Conservation (phyloP, 305 asterid genomes). For the Solanum hybrid region DNA sequence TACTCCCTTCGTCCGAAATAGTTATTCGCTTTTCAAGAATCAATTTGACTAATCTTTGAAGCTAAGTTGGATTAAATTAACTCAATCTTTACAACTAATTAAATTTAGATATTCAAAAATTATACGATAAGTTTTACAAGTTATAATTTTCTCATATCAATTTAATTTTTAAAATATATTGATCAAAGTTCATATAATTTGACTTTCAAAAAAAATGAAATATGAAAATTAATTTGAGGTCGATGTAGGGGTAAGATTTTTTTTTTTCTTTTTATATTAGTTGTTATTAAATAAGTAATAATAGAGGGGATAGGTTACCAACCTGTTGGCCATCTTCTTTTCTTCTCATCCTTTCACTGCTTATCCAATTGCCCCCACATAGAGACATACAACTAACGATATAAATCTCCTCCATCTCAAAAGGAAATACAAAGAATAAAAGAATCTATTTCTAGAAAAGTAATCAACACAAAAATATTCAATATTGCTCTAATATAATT, state of each 20-base stretch:
- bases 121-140: background rate
- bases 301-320: conserved; percentile 53
- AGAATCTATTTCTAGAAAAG: conserved; percentile 28
- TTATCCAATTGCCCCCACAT: conserved; percentile 35
- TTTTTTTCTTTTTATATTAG: background rate
- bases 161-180: background rate
- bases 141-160: background rate
- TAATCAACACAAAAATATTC: conserved; percentile 11
- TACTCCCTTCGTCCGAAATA: no score
- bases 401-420: conserved; percentile 3
- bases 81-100: background rate
- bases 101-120: background rate
- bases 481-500: background rate
- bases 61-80: background rate
- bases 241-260: background rate
- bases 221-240: background rate
- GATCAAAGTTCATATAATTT: background rate
- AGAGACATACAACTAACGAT: conserved; percentile 7
- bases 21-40: no score
- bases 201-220: background rate
- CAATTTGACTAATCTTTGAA: background rate
- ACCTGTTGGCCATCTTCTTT: conserved; percentile 33
- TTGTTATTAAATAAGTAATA: background rate
- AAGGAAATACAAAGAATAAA: background rate
- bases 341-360: conserved; percentile 64